Evolutionary conservation across 2,329 filamentous ascomycete species (phyloP), one percentile per base, ranked within the genome.

Genomic region (Cercospora berteroae): DNA sequence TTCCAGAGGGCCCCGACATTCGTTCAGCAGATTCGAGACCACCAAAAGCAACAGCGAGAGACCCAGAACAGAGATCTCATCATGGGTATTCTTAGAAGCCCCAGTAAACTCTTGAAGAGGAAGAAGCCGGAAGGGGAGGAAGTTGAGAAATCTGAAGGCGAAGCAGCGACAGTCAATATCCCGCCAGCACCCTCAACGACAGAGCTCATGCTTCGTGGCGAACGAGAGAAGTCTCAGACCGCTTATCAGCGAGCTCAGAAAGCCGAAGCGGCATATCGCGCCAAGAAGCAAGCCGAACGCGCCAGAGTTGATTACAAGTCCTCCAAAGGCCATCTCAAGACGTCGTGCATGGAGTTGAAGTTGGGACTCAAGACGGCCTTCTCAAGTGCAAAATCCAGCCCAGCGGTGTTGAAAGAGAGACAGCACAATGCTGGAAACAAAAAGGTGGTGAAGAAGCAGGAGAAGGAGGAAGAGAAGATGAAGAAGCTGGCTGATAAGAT

Each of bases 301-400:
- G 67, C 69, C 20, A 52, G 69, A n/a, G 64, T 27, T 5, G 66
- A 70, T 25, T 67, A 67, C 39, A 48, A 67, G 10, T 63, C 67
- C 8, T 63, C 69, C 52, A 70, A 67, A 36, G 63, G 62, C 9
- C 69, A 70, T 33, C 29, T 70, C 60, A 69, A 69, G 42, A 69
- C 59, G 18, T 60, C 66, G 0, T 67, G 62, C 52, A 65, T 50
- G 12, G 69, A 70, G 25, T 23, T 63, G 20, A 48, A 61, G 6
- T 42, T 52, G 20, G 69, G 67, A 2, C 42, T 67, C 20, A 63
- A 65, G 33, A 65, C 69, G 12, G 66, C 58, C 13, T 56, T 65
- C 13, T 42, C 61, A 23, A 56, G 44, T 12, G 61, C 48, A 1
- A 64, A 36, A 42, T 25, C 56, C 29, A 23, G 39, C 66, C 16